Base-by-base conservation (phyloP, 768 basidiomycete genomes). In the Hypholoma sublateritium region DNA sequence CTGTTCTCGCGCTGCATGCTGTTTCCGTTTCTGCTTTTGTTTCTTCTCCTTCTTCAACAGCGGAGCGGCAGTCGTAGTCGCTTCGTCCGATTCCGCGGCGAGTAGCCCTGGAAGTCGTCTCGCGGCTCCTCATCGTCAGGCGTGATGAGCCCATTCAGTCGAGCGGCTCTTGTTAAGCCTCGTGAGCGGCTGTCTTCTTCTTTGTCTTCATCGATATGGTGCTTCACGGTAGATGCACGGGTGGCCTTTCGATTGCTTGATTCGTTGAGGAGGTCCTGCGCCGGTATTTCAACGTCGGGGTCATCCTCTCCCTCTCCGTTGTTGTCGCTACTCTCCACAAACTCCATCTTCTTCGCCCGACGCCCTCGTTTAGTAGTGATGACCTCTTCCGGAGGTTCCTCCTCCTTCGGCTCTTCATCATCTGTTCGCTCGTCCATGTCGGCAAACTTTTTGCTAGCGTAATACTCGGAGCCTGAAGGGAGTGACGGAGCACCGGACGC, bases 381-480 rank as follows among this genome's bases (percentile, higher is more conserved):
- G 49, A 67, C 66, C 59, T 69, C 62, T 9, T 69, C 51, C 3
- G 64, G 64, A 9, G 28, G 28, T 32, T 32, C 28, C 11, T 78
- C 72, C 11, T 71, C 70, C 19, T 70, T 69, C 11, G 54, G 59
- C 16, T 64, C 65, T 25, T 66, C 61, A n/a, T 63, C 64, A 14
- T 62, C 65, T 44, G 68, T 68, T 17, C 59, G 59, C 8, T 66
- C 68, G 44, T 67, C 69, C 51, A 65, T 63, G 43, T 74, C 70
- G 53, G 73, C 69, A 3, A 76, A 78, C 60, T 75, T 76, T 50
- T 80, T 80, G 53, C 79, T 79, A 55, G 72, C 76, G 55, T 77
- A 72, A 62, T 82, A 83, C 64, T 80, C 79, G 3, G 80, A 81
- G 17, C 78, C 80, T 48, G 79, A 80, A 43, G 72, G 67, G 21